Percentiles rank a stretch among this genome's conserved stretches.
phyloP scores from a whole-genome alignment of 257 asterid genomes.

The Jacaranda mimosifolia region DNA sequence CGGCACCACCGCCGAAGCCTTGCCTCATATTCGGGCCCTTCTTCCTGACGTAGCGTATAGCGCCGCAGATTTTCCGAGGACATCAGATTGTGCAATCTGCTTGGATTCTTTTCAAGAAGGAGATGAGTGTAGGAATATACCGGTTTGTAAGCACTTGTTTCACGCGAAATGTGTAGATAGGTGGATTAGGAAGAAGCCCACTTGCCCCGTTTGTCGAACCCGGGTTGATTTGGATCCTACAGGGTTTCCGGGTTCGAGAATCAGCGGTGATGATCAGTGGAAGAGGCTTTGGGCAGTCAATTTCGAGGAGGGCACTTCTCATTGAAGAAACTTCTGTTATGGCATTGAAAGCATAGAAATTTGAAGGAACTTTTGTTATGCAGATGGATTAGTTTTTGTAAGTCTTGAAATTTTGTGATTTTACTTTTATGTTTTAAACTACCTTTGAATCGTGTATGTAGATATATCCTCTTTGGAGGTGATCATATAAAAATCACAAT shows the following conservation, averaged over 20 bases:
- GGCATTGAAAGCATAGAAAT: neutral
- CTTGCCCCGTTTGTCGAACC: slow-evolving; percentile 86
- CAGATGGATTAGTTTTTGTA: slow-evolving; percentile 31
- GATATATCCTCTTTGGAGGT: slow-evolving; percentile 24
- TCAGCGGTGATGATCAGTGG: slow-evolving; percentile 61
- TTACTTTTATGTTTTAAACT: neutral
- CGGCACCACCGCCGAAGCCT: neutral
- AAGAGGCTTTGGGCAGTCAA: slow-evolving; percentile 69
- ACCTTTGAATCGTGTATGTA: neutral
- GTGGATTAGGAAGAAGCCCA: slow-evolving; percentile 76
- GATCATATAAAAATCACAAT: slow-evolving; percentile 13
- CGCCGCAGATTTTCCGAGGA: slow-evolving; percentile 38
- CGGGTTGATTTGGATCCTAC: slow-evolving; percentile 55
- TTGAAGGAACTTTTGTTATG: slow-evolving; percentile 5
- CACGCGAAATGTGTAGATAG: slow-evolving; percentile 75
- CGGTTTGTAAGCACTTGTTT: slow-evolving; percentile 74
- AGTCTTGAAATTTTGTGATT: slow-evolving; percentile 27
- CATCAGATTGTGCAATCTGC: slow-evolving; percentile 80
- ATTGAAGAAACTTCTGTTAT: neutral
- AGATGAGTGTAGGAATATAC: slow-evolving; percentile 66
- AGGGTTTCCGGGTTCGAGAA: slow-evolving; percentile 34
- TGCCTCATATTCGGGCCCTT: too few species aligned
- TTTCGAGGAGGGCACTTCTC: slow-evolving; percentile 48
- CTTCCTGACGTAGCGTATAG: slow-evolving; percentile 52
- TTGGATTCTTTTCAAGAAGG: slow-evolving; percentile 74